These are phyloP conservation scores for Aureobasidium leucospermi DNA, from an alignment of 2,329 filamentous ascomycete genomes.

Conservation along the genomic window DNA sequence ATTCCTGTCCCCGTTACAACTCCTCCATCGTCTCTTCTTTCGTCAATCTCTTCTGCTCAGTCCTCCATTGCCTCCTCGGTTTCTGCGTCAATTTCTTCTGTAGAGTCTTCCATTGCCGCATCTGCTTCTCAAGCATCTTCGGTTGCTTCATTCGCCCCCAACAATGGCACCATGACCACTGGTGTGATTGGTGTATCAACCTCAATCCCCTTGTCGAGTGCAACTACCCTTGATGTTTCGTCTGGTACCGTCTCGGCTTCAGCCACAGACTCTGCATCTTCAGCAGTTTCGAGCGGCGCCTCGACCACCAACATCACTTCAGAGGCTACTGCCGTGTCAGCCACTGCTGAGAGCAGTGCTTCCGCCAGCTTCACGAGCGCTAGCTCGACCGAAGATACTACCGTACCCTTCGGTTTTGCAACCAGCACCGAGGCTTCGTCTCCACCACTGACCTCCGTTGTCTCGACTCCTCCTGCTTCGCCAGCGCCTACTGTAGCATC, in stretches of 20 bases:
- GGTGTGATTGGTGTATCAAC: not conserved
- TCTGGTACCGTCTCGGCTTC: not conserved
- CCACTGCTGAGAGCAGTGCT: not conserved
- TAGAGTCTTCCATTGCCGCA: not conserved
- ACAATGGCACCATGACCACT: constrained; percentile 9
- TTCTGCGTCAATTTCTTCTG: constrained; percentile 11
- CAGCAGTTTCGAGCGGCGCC: not conserved
- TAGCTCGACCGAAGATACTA: not conserved
- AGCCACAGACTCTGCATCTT: not conserved
- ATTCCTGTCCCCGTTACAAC: constrained; percentile 21
- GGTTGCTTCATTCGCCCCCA: constrained; percentile 1
- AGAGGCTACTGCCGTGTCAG: constrained; percentile 6
- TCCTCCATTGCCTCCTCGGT: constrained; percentile 10
- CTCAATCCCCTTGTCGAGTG: constrained; percentile 2
- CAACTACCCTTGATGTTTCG: not conserved
- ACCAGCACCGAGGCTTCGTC: constrained; percentile 1
- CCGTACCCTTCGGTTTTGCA: not conserved
- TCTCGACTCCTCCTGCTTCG: not conserved
- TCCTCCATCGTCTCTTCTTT: constrained; percentile 13
- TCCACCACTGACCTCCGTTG: constrained; percentile 2
- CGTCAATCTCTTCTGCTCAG: constrained; percentile 14
- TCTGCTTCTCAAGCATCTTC: constrained; percentile 4
- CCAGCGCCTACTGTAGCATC: constrained; percentile 13
- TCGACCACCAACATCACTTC: not conserved
- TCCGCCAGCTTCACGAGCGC: not conserved